A percentile compares a stretch with the other conserved stretches of the same genome.
These are phyloP conservation scores for Kingdonia uniflora DNA, from an alignment of 164 flowering plant species.

Conservation along the genomic window DNA sequence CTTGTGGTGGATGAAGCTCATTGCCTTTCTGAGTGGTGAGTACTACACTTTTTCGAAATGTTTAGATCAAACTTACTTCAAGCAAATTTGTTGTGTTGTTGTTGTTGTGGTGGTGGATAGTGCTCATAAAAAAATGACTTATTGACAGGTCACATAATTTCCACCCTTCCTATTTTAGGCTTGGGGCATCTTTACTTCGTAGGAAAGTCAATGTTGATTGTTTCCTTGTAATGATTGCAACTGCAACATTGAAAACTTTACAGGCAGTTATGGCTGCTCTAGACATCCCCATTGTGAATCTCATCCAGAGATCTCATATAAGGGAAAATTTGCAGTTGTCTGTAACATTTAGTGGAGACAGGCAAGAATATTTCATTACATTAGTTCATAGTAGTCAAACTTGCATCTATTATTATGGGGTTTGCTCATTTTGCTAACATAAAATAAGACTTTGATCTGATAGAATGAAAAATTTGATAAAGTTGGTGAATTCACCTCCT, in stretches of 20 bases:
- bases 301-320: conserved; percentile 44
- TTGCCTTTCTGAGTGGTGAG: conserved; percentile 98
- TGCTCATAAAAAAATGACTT: too few species aligned
- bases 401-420: too few species aligned
- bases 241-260: conserved; percentile 84
- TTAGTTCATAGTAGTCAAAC: not conserved
- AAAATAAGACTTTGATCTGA: too few species aligned
- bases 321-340: conserved; percentile 74
- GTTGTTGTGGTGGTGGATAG: too few species aligned
- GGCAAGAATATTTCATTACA: conserved; percentile 32
- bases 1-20: conserved; percentile 89
- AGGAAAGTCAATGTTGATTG: conserved; percentile 50
- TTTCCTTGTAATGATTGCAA: conserved; percentile 98
- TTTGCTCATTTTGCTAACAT: too few species aligned
- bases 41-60: too few species aligned
- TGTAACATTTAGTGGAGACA: conserved; percentile 54
- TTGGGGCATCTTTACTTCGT: conserved; percentile 70
- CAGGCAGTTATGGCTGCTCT: conserved; percentile 73
- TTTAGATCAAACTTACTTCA: too few species aligned
- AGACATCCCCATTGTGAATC: conserved; percentile 63
- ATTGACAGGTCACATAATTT: conserved; percentile 89
- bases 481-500: conserved; percentile 59
- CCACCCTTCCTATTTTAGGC: conserved; percentile 92
- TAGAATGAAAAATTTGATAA: conserved; percentile 76
- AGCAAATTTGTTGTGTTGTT: too few species aligned